Conservation (phyloP, 164 flowering plant genomes). For the Litsea cubeba region DNA sequence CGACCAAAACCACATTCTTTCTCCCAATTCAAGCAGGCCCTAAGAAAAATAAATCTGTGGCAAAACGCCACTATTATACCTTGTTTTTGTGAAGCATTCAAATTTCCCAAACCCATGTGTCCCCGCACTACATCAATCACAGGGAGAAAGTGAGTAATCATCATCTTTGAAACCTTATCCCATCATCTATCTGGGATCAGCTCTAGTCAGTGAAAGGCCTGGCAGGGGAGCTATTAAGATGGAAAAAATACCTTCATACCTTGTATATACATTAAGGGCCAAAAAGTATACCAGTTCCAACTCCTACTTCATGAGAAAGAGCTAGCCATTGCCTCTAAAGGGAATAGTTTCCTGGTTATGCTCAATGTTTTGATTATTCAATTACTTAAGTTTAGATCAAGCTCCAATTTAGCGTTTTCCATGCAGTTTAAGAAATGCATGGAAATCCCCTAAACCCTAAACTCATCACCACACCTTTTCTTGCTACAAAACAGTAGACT, state of each 20-base stretch:
- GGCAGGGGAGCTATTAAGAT: neutral
- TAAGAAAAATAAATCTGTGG: no score
- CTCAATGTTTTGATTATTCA: neutral
- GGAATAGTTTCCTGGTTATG: neutral
- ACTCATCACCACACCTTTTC: neutral
- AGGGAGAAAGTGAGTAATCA: neutral
- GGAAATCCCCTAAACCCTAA: neutral
- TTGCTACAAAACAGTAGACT: neutral
- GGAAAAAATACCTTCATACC: neutral
- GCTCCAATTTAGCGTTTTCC: neutral
- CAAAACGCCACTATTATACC: no score
- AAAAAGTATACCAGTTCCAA: neutral
- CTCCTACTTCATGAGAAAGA: neutral
- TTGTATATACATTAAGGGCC: neutral
- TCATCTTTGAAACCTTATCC: neutral
- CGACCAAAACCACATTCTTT: no score
- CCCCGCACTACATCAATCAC: no score
- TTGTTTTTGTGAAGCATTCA: no score
- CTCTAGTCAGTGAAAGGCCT: neutral
- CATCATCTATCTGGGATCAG: neutral
- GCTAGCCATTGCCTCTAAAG: neutral
- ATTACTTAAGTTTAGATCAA: neutral
- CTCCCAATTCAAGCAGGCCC: no score
- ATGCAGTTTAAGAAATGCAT: neutral
- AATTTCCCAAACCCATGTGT: no score